Evolutionary conservation across 169 alveolate species (phyloP).

Genomic region (Neospora caninum): DNA sequence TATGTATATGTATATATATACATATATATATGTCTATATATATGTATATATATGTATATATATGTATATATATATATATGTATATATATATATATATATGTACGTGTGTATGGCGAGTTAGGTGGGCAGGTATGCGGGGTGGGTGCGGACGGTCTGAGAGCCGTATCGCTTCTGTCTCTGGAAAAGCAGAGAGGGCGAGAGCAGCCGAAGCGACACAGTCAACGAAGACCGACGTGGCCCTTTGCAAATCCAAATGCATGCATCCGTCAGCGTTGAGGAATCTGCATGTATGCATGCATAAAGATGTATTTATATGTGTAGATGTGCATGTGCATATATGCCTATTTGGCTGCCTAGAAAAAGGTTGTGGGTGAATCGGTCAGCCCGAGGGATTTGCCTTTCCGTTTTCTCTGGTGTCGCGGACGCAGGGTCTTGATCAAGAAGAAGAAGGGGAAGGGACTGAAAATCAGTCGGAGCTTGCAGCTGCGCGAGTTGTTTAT

Average conservation of each 20-base stretch:
- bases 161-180: no score
- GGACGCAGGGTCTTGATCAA: neutral
- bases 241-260: no score
- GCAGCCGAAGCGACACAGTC: no score
- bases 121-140: no score
- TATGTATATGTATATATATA: neutral
- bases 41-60: neutral
- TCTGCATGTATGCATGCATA: neutral
- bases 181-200: no score
- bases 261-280: no score
- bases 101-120: neutral
- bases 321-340: no score
- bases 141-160: neutral
- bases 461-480: neutral
- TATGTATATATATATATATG: neutral
- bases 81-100: neutral
- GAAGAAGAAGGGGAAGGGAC: neutral
- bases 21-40: neutral
- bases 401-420: neutral
- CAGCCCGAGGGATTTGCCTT: no score
- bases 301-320: neutral
- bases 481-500: neutral
- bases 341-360: no score
- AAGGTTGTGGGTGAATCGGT: no score
- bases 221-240: no score